These are phyloP conservation scores for Collariella sp. DNA, from an alignment of 495 filamentous ascomycete genomes.

Conservation along the genomic window DNA sequence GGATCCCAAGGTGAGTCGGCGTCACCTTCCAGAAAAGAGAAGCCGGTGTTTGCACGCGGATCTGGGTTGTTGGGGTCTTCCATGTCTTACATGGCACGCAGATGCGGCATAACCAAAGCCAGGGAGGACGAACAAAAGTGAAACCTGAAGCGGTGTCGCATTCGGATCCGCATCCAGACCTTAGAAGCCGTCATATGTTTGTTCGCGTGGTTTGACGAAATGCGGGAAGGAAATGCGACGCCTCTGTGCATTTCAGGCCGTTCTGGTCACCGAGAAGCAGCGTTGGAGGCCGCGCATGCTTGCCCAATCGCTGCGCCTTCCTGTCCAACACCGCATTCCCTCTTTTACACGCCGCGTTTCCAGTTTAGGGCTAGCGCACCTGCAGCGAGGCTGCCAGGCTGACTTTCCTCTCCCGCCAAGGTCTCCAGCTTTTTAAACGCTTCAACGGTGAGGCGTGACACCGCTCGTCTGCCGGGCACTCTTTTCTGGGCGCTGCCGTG, in stretches of 20 bases:
- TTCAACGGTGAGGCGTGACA: no score
- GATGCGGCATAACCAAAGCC: background rate
- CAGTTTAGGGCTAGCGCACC: conserved; percentile 11
- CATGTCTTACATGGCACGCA: background rate
- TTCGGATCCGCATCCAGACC: conserved; percentile 1
- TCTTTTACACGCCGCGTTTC: conserved; percentile 14
- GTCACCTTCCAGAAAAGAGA: background rate
- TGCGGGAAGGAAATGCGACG: conserved; percentile 12
- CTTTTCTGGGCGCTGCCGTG: no score
- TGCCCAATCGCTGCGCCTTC: conserved; percentile 8
- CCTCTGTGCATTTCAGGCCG: background rate
- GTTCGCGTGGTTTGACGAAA: background rate
- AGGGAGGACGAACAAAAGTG: conserved; percentile 6
- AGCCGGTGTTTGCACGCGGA: background rate
- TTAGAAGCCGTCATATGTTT: conserved; percentile 1
- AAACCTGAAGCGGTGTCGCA: conserved; percentile 4
- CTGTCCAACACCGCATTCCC: conserved; percentile 9
- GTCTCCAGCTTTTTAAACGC: no score
- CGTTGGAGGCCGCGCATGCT: conserved; percentile 2
- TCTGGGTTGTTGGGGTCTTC: background rate
- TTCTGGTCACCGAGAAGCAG: background rate
- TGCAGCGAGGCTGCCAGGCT: background rate
- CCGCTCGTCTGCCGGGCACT: no score
- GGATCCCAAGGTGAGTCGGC: background rate
- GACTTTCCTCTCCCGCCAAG: background rate